Evolutionary conservation across 2,329 filamentous ascomycete genomes (phyloP).

Genomic region (Leptosphaerulina australis): DNA sequence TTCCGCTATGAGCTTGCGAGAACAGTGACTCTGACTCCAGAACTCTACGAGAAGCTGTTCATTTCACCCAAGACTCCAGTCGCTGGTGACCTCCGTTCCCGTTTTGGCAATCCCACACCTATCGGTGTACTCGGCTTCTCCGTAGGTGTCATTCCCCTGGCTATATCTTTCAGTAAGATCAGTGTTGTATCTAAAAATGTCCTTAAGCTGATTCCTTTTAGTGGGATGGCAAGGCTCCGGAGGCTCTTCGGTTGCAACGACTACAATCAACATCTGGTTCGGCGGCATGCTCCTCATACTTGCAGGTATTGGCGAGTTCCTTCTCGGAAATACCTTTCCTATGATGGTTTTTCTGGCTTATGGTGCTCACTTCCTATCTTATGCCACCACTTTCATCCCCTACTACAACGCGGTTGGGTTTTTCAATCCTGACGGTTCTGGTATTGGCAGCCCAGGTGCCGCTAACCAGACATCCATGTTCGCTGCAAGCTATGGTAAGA

Average conservation of each 20-base stretch:
- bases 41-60: constrained; percentile 25
- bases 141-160: constrained; percentile 20
- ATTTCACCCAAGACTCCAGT: constrained; percentile 19
- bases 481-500: constrained; percentile 21
- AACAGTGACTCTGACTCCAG: constrained; percentile 22
- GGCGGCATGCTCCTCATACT: constrained; percentile 21
- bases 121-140: constrained; percentile 25
- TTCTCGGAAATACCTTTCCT: constrained; percentile 23
- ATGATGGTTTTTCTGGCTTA: constrained; percentile 29
- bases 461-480: constrained; percentile 20
- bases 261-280: constrained; percentile 22
- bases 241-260: constrained; percentile 19
- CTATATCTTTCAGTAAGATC: constrained; percentile 20
- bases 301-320: constrained; percentile 23
- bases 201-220: constrained; percentile 1
- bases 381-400: constrained; percentile 23
- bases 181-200: too few relatives aligned
- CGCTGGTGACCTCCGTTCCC: constrained; percentile 14
- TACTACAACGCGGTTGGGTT: constrained; percentile 22
- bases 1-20: constrained; percentile 23
- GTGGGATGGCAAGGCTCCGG: constrained; percentile 26
- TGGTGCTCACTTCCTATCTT: constrained; percentile 24
- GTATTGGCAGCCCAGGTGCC: constrained; percentile 19
- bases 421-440: constrained; percentile 26
- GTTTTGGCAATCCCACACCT: constrained; percentile 23